Percentiles rank a stretch among this genome's conserved stretches.
Evolutionary conservation across 1,139 yeast genomes (phyloP).

Genomic region (Yamadazyma diospyri): DNA sequence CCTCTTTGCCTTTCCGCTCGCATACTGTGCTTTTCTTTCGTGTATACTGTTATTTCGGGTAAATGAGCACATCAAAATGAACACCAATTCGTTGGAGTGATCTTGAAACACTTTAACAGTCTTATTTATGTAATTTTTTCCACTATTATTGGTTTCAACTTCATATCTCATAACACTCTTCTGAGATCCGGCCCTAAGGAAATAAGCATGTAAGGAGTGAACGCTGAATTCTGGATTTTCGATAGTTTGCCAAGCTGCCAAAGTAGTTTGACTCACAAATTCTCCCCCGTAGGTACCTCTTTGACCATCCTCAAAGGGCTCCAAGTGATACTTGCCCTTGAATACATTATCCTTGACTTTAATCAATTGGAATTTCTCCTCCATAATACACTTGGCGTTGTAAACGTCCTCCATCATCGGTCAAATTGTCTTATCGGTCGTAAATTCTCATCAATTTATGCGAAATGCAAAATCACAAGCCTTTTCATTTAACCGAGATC

Average conservation of each 20-base stretch:
- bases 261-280: conserved; percentile 28
- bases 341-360: conserved; percentile 12
- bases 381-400: conserved; percentile 19
- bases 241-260: conserved; percentile 39
- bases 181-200: conserved; percentile 32
- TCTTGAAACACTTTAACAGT: conserved; percentile 27
- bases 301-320: conserved; percentile 26
- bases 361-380: conserved; percentile 20
- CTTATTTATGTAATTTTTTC: conserved; percentile 31
- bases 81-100: conserved; percentile 25
- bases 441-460: conserved; percentile 1
- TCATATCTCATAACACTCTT: conserved; percentile 24
- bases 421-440: conserved; percentile 2
- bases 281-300: conserved; percentile 46
- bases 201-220: conserved; percentile 40
- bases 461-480: conserved; percentile 6
- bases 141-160: conserved; percentile 28
- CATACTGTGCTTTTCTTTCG: conserved; percentile 10
- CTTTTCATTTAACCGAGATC: conserved; percentile 1
- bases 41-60: conserved; percentile 27
- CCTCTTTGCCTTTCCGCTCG: conserved; percentile 16
- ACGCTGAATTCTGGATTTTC: conserved; percentile 37
- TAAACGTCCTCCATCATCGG: conserved; percentile 16
- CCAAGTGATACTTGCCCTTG: conserved; percentile 36
- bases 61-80: conserved; percentile 30